phyloP scores from a whole-genome alignment of 164 flowering plant genomes.

The Akebia trifoliata region DNA sequence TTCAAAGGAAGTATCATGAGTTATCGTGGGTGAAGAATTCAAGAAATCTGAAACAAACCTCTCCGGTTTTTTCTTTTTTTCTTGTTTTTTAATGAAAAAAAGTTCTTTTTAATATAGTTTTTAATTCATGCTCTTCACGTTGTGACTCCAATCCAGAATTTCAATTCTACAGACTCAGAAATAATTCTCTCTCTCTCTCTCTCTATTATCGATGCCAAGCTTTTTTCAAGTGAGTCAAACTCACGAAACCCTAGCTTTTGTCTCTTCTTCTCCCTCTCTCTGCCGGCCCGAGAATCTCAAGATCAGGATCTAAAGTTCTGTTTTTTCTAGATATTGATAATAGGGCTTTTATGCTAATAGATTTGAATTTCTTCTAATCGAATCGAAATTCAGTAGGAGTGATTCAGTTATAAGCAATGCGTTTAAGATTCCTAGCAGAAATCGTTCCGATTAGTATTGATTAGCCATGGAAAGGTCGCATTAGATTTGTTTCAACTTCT shows the following conservation, averaged over 20 bases:
- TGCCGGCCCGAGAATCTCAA: background rate
- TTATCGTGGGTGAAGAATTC: too few relatives aligned
- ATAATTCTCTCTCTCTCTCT: too few relatives aligned
- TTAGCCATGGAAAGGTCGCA: background rate
- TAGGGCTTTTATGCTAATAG: background rate
- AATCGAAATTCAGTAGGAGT: background rate
- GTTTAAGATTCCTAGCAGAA: background rate
- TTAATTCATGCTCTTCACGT: too few relatives aligned
- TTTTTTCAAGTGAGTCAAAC: background rate
- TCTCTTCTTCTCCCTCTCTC: background rate
- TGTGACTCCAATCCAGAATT: too few relatives aligned
- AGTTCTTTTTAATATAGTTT: too few relatives aligned
- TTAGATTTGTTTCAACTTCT: background rate
- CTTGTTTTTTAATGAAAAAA: too few relatives aligned
- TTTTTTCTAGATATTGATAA: background rate
- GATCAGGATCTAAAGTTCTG: constrained; percentile 1
- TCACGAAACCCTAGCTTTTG: background rate
- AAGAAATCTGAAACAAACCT: too few relatives aligned
- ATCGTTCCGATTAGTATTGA: background rate
- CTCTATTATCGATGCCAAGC: too few relatives aligned
- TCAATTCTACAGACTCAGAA: too few relatives aligned
- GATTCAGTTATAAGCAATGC: background rate
- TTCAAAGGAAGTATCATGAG: too few relatives aligned
- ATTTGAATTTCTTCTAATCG: background rate
- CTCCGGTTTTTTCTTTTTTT: too few relatives aligned